These are phyloP conservation scores for Anthracocystis panici-leucophaei DNA, from an alignment of 1,284 basidiomycete species.

Conservation along the genomic window DNA sequence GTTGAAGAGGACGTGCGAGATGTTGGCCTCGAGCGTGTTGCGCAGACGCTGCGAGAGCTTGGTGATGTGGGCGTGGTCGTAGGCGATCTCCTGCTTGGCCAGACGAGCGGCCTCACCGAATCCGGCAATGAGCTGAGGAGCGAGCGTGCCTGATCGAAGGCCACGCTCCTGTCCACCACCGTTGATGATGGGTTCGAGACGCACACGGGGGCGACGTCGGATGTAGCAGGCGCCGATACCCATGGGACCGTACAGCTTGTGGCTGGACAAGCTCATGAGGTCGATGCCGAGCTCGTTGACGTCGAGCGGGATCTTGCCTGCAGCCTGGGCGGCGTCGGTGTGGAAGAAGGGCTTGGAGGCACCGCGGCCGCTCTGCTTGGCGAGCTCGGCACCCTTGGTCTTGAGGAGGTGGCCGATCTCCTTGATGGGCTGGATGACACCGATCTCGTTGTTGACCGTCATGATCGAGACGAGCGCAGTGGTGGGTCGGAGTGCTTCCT, in stretches of 20 bases:
- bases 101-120: slow-evolving; percentile 95
- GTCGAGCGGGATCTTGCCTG: slow-evolving; percentile 76
- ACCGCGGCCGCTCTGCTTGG: slow-evolving; percentile 75
- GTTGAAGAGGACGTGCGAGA: slow-evolving; percentile 92
- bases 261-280: slow-evolving; percentile 93
- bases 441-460: slow-evolving; percentile 99
- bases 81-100: slow-evolving; percentile 88
- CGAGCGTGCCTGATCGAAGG: slow-evolving; percentile 90
- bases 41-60: slow-evolving; percentile 85
- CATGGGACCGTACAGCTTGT: slow-evolving; percentile 99
- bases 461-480: slow-evolving; percentile 93
- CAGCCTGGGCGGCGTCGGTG: slow-evolving; percentile 96
- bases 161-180: slow-evolving; percentile 99
- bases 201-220: slow-evolving; percentile 88
- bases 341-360: slow-evolving; percentile 82
- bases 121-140: slow-evolving; percentile 90
- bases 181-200: slow-evolving; percentile 92
- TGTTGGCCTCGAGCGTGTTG: slow-evolving; percentile 81
- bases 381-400: slow-evolving; percentile 74
- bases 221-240: slow-evolving; percentile 96
- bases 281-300: slow-evolving; percentile 97
- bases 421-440: slow-evolving; percentile 95
- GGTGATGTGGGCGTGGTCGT: slow-evolving; percentile 84
- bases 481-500: slow-evolving; percentile 83
- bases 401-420: slow-evolving; percentile 88